Base-by-base conservation (phyloP, 176 grass and related monocot species). In the Metroxylon sagu region DNA sequence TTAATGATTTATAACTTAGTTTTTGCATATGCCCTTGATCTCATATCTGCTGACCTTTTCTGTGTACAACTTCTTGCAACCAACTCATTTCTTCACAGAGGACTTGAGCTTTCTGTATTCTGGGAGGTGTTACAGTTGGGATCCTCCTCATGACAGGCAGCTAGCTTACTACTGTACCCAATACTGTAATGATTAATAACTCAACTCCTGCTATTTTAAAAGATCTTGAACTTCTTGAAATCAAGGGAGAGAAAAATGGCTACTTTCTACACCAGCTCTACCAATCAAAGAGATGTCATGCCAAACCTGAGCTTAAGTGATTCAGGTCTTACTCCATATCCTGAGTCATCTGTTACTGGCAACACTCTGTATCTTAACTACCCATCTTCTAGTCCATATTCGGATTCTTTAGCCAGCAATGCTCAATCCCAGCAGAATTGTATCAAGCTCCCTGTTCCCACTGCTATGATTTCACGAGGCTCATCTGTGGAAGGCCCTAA, bases 251-350 rank as follows among this genome's bases (percentile, higher is more conserved):
- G 52, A 23, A 49, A 89, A 39, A 39, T 85, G 89, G 78, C 89
- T 56, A 77, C 89, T 29, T 89, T 89, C 81, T 89, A 88, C 73
- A 71, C 84, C 49, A 61, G 60, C 25, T 80, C 85, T 67, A 64
- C 63, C 43, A 67, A 95, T 19, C 81, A 85, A 75, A 82, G 77
- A 61, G 74, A 69, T 49, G 62, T 72, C 26, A 28, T 72, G 49
- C 75, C 10, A 8, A 19, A 3, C 5, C 53, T 21, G 19, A 8
- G 53, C 0, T 5, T 55, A 18, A 10, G 64, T 49, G 64, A 66
- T 18, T 16, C 64, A 2, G 64, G 49, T 53, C 49, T 53, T 53
- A 12, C 64, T 53, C 26, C 49, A 53, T 66, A 21, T 5, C 14
- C 6, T 60, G 64, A 55, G 25, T 39, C 35, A 39, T 39, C 35